A percentile compares a stretch with the other conserved stretches of the same genome.
Evolutionary conservation across 495 filamentous ascomycete genomes (phyloP).

Genomic region (Evernia prunastri): DNA sequence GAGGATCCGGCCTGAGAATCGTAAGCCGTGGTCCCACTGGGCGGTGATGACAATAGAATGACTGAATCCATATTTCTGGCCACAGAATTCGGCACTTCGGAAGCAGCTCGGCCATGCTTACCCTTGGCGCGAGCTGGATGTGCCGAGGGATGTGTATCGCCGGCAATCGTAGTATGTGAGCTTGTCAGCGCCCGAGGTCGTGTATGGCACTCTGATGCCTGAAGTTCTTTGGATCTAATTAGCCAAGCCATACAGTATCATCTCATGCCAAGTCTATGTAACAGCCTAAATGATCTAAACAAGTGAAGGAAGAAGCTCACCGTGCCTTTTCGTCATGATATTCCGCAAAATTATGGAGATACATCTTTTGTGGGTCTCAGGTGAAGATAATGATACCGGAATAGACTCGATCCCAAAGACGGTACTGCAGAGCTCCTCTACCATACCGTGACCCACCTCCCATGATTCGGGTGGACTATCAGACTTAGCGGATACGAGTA

Average conservation of each 20-base stretch:
- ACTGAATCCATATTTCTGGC: background rate
- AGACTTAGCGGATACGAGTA: constrained; percentile 81
- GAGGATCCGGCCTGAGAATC: background rate
- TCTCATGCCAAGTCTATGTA: background rate
- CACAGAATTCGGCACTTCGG: constrained; percentile 14
- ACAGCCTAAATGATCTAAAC: background rate
- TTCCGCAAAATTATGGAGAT: constrained; percentile 68
- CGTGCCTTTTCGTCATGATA: constrained; percentile 56
- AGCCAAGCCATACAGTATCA: constrained; percentile 4
- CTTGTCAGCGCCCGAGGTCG: constrained; percentile 10
- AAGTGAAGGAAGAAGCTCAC: constrained; percentile 44
- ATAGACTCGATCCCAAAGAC: constrained; percentile 61
- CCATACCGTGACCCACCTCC: constrained; percentile 51
- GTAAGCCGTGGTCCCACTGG: background rate
- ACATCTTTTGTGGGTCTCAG: constrained; percentile 71
- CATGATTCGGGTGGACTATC: constrained; percentile 57
- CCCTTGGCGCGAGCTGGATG: constrained; percentile 3
- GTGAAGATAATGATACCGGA: constrained; percentile 61
- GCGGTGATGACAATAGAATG: background rate
- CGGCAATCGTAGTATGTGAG: background rate
- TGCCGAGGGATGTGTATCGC: background rate
- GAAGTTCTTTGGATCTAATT: constrained; percentile 3
- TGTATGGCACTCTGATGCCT: background rate
- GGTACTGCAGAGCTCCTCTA: constrained; percentile 51
- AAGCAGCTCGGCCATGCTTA: constrained; percentile 22